phyloP scores from a whole-genome alignment of 139 green algal species.

The Pleodorina starrii region DNA sequence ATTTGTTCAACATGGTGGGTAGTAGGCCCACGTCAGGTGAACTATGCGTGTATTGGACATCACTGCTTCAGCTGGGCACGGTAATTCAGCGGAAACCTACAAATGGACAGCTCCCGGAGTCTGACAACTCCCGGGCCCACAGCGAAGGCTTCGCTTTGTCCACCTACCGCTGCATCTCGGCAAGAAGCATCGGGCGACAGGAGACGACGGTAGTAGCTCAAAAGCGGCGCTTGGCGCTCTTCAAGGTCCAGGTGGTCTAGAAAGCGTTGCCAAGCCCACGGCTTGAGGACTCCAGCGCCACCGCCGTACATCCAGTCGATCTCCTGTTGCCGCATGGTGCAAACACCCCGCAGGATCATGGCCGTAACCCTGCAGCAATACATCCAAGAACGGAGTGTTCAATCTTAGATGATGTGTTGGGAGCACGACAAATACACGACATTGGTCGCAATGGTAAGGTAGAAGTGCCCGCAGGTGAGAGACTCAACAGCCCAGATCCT shows the following conservation, averaged over 20 bases:
- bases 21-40: constrained; percentile 57
- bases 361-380: constrained; percentile 55
- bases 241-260: constrained; percentile 38
- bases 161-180: constrained; percentile 58
- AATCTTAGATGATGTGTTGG: too few species aligned
- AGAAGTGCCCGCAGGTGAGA: too few species aligned
- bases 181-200: constrained; percentile 44
- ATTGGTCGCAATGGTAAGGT: too few species aligned
- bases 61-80: constrained; percentile 31
- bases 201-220: constrained; percentile 66
- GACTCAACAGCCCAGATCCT: too few species aligned
- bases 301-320: constrained; percentile 81
- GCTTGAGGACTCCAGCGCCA: constrained; percentile 61
- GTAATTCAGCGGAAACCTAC: too few species aligned
- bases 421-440: too few species aligned
- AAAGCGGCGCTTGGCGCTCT: constrained; percentile 56
- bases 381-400: neutral
- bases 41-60: constrained; percentile 65
- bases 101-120: too few species aligned
- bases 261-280: constrained; percentile 65
- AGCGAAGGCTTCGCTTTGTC: too few species aligned
- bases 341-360: constrained; percentile 81
- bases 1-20: constrained; percentile 43
- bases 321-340: constrained; percentile 76
- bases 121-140: too few species aligned